Conservation (phyloP, 192 early-diverging fungal genomes). For the Phlyctochytrium arcticum region DNA sequence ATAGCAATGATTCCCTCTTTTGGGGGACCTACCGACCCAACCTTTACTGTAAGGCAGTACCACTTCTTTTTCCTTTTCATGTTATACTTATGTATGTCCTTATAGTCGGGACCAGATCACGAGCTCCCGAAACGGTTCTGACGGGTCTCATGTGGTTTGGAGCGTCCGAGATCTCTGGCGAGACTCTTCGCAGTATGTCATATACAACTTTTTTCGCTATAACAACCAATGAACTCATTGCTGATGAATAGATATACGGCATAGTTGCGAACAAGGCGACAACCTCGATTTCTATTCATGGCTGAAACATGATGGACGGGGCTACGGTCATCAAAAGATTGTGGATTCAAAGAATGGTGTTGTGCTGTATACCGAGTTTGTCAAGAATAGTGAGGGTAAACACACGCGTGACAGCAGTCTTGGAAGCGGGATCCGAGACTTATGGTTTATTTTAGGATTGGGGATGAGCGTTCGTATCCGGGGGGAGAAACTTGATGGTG, state of each 20-base stretch:
- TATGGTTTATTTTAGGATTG: too few relatives aligned
- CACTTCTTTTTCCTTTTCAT: background rate
- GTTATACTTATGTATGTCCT: background rate
- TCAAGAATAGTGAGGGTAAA: conserved; percentile 64
- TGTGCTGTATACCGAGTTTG: conserved; percentile 65
- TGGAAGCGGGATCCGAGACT: too few relatives aligned
- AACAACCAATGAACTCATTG: too few relatives aligned
- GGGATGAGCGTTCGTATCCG: too few relatives aligned
- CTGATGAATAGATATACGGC: conserved; percentile 80
- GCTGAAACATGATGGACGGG: conserved; percentile 78
- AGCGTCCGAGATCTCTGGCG: conserved; percentile 31
- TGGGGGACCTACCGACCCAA: conserved; percentile 94
- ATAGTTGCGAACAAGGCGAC: conserved; percentile 89
- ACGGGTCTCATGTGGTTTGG: conserved; percentile 95
- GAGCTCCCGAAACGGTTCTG: conserved; percentile 70
- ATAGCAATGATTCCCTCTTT: conserved; percentile 52
- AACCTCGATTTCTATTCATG: conserved; percentile 78
- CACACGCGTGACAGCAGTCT: too few relatives aligned
- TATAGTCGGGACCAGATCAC: conserved; percentile 73
- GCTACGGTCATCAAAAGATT: conserved; percentile 72
- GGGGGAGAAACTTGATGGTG: too few relatives aligned
- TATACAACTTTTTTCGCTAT: too few relatives aligned
- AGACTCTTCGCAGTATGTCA: background rate
- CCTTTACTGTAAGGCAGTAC: conserved; percentile 58
- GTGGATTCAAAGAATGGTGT: conserved; percentile 64